phyloP scores from a whole-genome alignment of 768 basidiomycete species.

The Boletus tylopilopsis region DNA sequence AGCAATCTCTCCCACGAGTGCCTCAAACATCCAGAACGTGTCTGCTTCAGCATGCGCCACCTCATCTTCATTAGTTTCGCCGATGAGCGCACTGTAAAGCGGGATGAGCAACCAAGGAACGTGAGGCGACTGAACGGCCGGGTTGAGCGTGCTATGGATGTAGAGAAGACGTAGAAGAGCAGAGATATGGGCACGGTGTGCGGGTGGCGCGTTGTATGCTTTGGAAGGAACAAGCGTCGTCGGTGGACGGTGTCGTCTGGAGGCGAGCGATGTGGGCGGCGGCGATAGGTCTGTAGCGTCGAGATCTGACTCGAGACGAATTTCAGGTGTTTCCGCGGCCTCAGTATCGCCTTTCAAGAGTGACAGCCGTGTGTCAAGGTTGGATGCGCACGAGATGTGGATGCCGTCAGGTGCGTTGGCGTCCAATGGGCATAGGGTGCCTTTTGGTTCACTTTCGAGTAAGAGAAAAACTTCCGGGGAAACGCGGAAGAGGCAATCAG shows the following conservation, averaged over 20 bases:
- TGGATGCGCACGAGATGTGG: constrained; percentile 45
- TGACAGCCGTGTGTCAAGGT: constrained; percentile 52
- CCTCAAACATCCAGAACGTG: constrained; percentile 79
- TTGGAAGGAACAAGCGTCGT: constrained; percentile 48
- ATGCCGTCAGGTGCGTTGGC: constrained; percentile 42
- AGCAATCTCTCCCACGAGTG: constrained; percentile 65
- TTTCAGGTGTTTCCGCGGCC: constrained; percentile 34
- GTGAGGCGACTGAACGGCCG: constrained; percentile 64
- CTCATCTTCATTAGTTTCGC: constrained; percentile 61
- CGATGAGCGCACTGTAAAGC: constrained; percentile 56
- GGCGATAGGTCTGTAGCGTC: constrained; percentile 1
- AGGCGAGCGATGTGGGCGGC: constrained; percentile 34
- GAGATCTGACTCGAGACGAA: constrained; percentile 34
- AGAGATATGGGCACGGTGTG: constrained; percentile 58
- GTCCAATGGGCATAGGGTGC: constrained; percentile 48
- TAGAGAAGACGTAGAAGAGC: constrained; percentile 69
- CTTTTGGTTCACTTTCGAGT: constrained; percentile 53
- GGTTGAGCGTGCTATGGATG: constrained; percentile 67
- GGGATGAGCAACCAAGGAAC: constrained; percentile 68
- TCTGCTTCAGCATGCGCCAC: constrained; percentile 72
- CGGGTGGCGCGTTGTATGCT: constrained; percentile 40
- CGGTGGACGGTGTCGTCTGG: constrained; percentile 27
- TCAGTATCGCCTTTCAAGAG: constrained; percentile 35
- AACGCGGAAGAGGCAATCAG: constrained; percentile 54
- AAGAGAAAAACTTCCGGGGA: constrained; percentile 47